A percentile compares a stretch with the other conserved stretches of the same genome.
These are phyloP conservation scores for Parasarocladium wereldwijsianum DNA, from an alignment of 2,329 filamentous ascomycete species.

Conservation along the genomic window DNA sequence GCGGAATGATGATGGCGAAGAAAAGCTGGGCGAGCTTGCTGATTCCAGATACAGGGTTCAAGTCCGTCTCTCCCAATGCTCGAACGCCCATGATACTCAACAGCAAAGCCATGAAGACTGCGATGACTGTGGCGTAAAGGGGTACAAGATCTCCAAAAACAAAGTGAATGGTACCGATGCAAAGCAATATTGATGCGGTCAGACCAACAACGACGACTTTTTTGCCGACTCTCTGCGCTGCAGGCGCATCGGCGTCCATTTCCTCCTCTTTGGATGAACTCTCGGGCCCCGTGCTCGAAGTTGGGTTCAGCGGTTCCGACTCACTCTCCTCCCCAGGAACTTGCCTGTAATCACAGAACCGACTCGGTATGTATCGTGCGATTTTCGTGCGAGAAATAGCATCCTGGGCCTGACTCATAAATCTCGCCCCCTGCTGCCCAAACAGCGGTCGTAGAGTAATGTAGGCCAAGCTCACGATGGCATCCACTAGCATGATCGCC, in stretches of 20 bases:
- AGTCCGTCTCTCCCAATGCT: constrained; percentile 67
- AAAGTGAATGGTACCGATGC: constrained; percentile 65
- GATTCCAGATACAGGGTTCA: constrained; percentile 94
- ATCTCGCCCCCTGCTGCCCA: constrained; percentile 5
- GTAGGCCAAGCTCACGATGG: constrained; percentile 74
- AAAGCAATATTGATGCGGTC: constrained; percentile 60
- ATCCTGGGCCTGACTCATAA: background rate
- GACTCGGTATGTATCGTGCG: background rate
- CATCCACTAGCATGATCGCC: constrained; percentile 93
- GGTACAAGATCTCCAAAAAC: constrained; percentile 77
- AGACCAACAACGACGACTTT: constrained; percentile 63
- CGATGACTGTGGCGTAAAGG: constrained; percentile 56
- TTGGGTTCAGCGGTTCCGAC: background rate
- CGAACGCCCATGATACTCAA: constrained; percentile 61
- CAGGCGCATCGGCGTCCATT: constrained; percentile 60
- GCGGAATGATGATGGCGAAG: constrained; percentile 79
- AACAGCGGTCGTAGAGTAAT: constrained; percentile 50
- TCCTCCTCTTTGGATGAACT: constrained; percentile 11
- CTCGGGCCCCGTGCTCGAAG: constrained; percentile 4
- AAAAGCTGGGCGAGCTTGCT: constrained; percentile 92
- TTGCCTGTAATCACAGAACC: constrained; percentile 6
- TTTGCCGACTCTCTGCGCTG: constrained; percentile 64
- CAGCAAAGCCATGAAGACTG: constrained; percentile 72
- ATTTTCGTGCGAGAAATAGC: background rate
- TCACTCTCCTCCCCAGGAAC: constrained; percentile 8